Evolutionary conservation across 1,284 basidiomycete species (phyloP).

Genomic region (Apiotrichum siamense): DNA sequence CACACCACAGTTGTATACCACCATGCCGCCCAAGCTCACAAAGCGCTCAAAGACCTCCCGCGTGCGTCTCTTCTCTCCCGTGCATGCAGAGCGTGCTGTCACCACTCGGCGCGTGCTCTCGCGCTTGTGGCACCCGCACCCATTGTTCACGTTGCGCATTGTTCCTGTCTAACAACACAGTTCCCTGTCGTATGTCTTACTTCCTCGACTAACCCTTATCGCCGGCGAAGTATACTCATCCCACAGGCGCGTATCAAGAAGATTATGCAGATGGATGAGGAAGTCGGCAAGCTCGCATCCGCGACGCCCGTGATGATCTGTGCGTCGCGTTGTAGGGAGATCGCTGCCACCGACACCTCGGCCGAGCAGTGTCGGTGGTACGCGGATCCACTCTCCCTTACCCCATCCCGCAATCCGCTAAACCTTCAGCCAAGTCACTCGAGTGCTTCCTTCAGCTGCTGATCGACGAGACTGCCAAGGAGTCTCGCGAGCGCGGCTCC

Average conservation of each 20-base stretch:
- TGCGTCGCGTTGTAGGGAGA: too few relatives aligned
- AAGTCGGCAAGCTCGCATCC: constrained; percentile 97
- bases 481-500: constrained; percentile 71
- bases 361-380: too few relatives aligned
- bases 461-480: constrained; percentile 74
- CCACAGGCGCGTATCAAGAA: constrained; percentile 87
- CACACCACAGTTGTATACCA: not conserved
- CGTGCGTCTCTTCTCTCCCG: constrained; percentile 18
- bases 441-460: constrained; percentile 89
- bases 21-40: constrained; percentile 19
- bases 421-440: constrained; percentile 83
- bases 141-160: too few relatives aligned
- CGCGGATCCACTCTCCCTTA: too few relatives aligned
- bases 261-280: constrained; percentile 99
- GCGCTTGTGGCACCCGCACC: too few relatives aligned
- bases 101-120: too few relatives aligned
- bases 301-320: constrained; percentile 97
- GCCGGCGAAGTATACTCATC: not conserved
- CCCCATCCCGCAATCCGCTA: too few relatives aligned
- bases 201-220: too few relatives aligned
- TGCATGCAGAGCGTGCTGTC: too few relatives aligned
- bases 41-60: constrained; percentile 36
- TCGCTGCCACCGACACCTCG: too few relatives aligned
- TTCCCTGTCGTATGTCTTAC: constrained; percentile 43
- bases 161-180: constrained; percentile 23